These are phyloP conservation scores for Bacterosira constricta DNA, from an alignment of 108 stramenopile genomes.

Conservation along the genomic window DNA sequence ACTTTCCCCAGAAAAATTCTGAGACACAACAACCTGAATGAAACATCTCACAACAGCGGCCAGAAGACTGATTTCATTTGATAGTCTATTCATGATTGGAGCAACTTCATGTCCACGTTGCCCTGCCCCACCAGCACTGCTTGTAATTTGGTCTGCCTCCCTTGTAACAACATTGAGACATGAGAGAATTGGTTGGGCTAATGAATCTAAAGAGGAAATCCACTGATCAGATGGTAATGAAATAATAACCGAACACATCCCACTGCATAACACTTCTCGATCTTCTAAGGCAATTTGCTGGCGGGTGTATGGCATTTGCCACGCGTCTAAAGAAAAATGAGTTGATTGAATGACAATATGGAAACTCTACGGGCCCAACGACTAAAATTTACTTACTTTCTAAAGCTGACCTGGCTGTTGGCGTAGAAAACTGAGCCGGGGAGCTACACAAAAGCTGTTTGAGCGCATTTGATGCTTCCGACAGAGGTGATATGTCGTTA, in stretches of 20 bases:
- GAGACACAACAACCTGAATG: slow-evolving; percentile 21
- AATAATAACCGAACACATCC: slow-evolving; percentile 58
- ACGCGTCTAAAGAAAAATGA: slow-evolving; percentile 61
- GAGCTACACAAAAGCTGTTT: slow-evolving; percentile 42
- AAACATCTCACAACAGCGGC: slow-evolving; percentile 46
- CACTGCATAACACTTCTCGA: slow-evolving; percentile 51
- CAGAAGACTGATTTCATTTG: slow-evolving; percentile 58
- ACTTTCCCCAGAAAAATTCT: not conserved
- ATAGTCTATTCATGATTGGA: slow-evolving; percentile 43
- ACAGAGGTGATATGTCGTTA: slow-evolving; percentile 35
- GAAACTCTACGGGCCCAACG: not conserved
- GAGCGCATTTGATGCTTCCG: slow-evolving; percentile 58
- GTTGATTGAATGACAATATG: slow-evolving; percentile 18
- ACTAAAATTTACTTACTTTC: slow-evolving; percentile 50
- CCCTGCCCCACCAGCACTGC: not conserved
- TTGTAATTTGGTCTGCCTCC: slow-evolving; percentile 24
- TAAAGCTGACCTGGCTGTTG: slow-evolving; percentile 52
- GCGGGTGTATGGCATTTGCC: slow-evolving; percentile 51
- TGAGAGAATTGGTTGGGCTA: slow-evolving; percentile 54
- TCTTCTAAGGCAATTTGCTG: slow-evolving; percentile 49
- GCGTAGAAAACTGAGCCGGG: slow-evolving; percentile 50
- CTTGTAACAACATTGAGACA: slow-evolving; percentile 49
- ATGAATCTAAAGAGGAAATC: slow-evolving; percentile 33
- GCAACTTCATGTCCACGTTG: slow-evolving; percentile 6
- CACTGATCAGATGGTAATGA: slow-evolving; percentile 50